phyloP scores from a whole-genome alignment of 768 basidiomycete genomes.

The Leucosporidium scottii region DNA sequence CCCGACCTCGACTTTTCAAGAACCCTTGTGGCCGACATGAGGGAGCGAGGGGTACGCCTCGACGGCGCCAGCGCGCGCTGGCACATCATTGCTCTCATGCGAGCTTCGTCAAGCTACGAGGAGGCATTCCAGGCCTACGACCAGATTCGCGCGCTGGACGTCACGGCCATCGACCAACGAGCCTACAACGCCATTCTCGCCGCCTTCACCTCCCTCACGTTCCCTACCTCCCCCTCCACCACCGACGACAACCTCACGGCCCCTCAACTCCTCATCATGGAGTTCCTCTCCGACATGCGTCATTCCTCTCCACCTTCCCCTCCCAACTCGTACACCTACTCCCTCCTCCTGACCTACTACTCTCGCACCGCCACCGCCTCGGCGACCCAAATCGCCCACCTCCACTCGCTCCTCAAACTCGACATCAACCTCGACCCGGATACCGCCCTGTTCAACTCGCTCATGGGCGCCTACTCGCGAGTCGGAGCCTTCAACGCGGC shows the following conservation, averaged over 20 bases:
- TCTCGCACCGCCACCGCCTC: conserved; percentile 38
- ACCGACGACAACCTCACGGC: conserved; percentile 46
- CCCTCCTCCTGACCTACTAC: conserved; percentile 31
- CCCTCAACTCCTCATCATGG: conserved; percentile 53
- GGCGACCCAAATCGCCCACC: conserved; percentile 49
- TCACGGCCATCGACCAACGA: conserved; percentile 12
- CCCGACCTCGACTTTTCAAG: conserved; percentile 29
- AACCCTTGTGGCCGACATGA: conserved; percentile 61
- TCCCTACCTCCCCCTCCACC: conserved; percentile 56
- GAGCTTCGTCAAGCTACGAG: conserved; percentile 50
- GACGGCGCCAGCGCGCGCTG: conserved; percentile 50
- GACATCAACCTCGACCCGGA: conserved; percentile 72
- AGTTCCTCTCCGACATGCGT: conserved; percentile 35
- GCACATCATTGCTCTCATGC: conserved; percentile 62
- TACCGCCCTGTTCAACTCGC: conserved; percentile 62
- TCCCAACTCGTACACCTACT: conserved; percentile 23
- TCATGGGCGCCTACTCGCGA: conserved; percentile 86
- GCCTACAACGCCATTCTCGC: conserved; percentile 40
- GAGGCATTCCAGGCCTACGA: conserved; percentile 62
- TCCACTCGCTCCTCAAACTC: conserved; percentile 69
- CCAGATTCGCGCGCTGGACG: conserved; percentile 40
- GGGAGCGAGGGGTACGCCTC: conserved; percentile 48
- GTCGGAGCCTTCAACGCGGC: conserved; percentile 63
- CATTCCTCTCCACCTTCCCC: conserved; percentile 12
- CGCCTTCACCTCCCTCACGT: conserved; percentile 55